Evolutionary conservation across 805 yeast genomes (phyloP), one percentile per base, ranked within the genome.

Genomic region (Millerozyma miso): DNA sequence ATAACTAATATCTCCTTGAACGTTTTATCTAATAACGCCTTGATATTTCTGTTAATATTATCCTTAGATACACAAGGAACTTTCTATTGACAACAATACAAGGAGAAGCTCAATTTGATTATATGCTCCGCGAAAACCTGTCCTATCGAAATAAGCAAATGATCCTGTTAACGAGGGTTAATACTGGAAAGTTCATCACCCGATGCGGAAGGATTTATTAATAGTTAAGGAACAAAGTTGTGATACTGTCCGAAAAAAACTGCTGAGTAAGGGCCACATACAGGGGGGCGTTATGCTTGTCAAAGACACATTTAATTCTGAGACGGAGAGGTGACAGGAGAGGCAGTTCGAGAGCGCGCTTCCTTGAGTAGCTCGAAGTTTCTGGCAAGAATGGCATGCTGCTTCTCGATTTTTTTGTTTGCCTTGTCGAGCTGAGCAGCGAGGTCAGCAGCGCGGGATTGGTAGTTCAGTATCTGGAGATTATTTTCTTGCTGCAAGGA

Each of bases 371-470:
- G 31, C n/a, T 41, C 41, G 13, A 44, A 36, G 17, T 41, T 41
- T 31, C 31, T 41, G n/a, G 42, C 19, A 16, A 44, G 33, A n/a
- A 44, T 35, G 4, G 34, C 29, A 10, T 33, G 35, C 35, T 44
- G 48, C 23, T 44, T 44, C n/a, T 31, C 44, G 14, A 44, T 44
- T n/a, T 41, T 37, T 17, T 8, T 5, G 18, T 37, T 37, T 14
- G 39, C 39, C 17, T 26, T 17, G 16, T 37, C 19, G 10, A 37
- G 17, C 39, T 37, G 33, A 14, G 14, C 15, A 19, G 32, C 17
- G 10, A 37, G 39, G 4, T 23, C 19, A 12, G 13, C 4, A 26
- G 31, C 17, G 13, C 6, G 14, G 33, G 13, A 19, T 29, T 37
- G 18, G 16, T 37, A 37, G 10, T 32, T 32, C 7, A 6, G 15